Evolutionary conservation across 768 basidiomycete species (phyloP).

Genomic region (Amanita rubescens): DNA sequence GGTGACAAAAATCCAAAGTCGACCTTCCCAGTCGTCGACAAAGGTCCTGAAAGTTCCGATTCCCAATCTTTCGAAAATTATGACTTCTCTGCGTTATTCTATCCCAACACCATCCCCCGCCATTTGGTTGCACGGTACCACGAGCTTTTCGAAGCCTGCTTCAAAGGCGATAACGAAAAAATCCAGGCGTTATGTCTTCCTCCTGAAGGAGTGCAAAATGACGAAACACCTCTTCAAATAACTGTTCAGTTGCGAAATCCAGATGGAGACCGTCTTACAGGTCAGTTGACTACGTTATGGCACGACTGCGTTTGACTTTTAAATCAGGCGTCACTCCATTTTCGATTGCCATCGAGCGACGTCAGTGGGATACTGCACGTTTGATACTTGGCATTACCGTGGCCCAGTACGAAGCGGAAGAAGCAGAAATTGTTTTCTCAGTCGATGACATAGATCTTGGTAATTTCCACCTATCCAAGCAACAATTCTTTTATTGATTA

Average conservation of each 20-base stretch:
- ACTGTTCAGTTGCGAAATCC: constrained; percentile 24
- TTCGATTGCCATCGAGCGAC: constrained; percentile 41
- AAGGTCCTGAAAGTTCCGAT: neutral
- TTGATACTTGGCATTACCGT: constrained; percentile 47
- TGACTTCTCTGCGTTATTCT: neutral
- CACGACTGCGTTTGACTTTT: too few species aligned
- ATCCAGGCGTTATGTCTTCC: too few species aligned
- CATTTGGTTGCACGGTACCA: neutral
- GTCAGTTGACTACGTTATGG: constrained; percentile 11
- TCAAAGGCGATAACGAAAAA: too few species aligned
- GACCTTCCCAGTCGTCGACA: neutral
- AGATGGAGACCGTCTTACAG: constrained; percentile 13
- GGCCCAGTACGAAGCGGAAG: constrained; percentile 37
- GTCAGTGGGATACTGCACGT: constrained; percentile 50
- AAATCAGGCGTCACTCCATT: too few species aligned
- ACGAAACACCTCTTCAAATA: constrained; percentile 33
- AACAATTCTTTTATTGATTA: neutral
- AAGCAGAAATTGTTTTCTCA: constrained; percentile 1
- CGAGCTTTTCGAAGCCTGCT: constrained; percentile 4
- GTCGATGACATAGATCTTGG: constrained; percentile 1
- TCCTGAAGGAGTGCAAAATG: too few species aligned
- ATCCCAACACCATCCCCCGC: neutral
- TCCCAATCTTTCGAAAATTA: neutral
- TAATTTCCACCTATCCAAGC: neutral
- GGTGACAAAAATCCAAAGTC: neutral